Conservation (phyloP, 2,329 filamentous ascomycete genomes). For the Aphanocladium album region DNA sequence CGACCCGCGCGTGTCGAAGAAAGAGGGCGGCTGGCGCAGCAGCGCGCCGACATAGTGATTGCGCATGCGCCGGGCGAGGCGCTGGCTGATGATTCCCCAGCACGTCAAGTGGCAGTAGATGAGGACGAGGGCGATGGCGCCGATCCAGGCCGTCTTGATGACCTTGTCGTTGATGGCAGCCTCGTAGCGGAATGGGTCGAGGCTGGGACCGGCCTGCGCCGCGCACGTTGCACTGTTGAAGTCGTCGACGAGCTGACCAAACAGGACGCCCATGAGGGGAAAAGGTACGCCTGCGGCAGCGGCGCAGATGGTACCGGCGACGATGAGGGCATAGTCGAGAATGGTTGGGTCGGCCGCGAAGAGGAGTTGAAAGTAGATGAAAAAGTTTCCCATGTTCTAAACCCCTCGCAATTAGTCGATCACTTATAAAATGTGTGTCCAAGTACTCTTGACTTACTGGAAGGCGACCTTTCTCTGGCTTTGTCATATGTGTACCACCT, state of each 20-base stretch:
- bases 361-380: slow-evolving; percentile 33
- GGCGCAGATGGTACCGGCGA: slow-evolving; percentile 32
- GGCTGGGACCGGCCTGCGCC: slow-evolving; percentile 21
- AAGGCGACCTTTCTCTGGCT: not conserved
- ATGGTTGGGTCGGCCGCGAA: slow-evolving; percentile 31
- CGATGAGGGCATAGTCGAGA: slow-evolving; percentile 28
- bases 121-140: slow-evolving; percentile 51
- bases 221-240: slow-evolving; percentile 47
- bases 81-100: slow-evolving; percentile 55
- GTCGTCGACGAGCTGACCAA: slow-evolving; percentile 51
- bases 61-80: slow-evolving; percentile 53
- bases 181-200: slow-evolving; percentile 11
- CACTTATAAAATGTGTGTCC: not conserved
- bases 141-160: slow-evolving; percentile 53
- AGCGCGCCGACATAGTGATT: slow-evolving; percentile 50
- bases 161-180: slow-evolving; percentile 45
- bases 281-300: slow-evolving; percentile 52
- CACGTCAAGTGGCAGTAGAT: slow-evolving; percentile 56
- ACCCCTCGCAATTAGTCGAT: not conserved
- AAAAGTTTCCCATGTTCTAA: slow-evolving; percentile 26
- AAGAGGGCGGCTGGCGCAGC: slow-evolving; percentile 52
- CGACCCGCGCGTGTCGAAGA: slow-evolving; percentile 52
- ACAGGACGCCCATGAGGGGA: slow-evolving; percentile 52
- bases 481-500: not conserved
- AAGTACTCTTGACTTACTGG: not conserved